These are phyloP conservation scores for Suillus luteus DNA, from an alignment of 768 basidiomycete genomes.

Conservation along the genomic window DNA sequence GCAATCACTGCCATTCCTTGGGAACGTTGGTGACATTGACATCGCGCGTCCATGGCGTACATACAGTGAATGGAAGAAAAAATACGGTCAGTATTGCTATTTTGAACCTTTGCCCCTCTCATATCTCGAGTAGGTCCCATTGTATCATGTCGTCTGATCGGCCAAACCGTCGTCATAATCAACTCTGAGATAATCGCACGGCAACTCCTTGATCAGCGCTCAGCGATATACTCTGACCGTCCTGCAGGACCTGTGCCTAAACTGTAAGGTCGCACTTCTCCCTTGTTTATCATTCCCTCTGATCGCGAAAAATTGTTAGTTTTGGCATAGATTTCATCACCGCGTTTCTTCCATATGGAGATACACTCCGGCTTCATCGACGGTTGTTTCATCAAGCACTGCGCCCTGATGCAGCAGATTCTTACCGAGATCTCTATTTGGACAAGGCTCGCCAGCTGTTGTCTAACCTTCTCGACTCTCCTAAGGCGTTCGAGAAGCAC, in stretches of 20 bases:
- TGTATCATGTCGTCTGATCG: conserved; percentile 29
- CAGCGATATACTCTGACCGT: conserved; percentile 31
- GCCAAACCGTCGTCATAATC: conserved; percentile 29
- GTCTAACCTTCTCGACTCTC: conserved; percentile 24
- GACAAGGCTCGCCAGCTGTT: conserved; percentile 24
- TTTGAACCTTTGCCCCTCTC: background rate
- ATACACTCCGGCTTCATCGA: conserved; percentile 31
- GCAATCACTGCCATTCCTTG: background rate
- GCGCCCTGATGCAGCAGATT: conserved; percentile 21
- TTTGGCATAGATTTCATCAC: conserved; percentile 33
- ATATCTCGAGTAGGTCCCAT: conserved; percentile 26
- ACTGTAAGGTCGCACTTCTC: conserved; percentile 18
- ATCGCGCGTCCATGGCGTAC: conserved; percentile 12
- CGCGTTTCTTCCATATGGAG: conserved; percentile 31
- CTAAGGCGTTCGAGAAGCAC: conserved; percentile 28
- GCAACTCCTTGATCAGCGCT: conserved; percentile 33
- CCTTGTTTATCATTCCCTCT: background rate
- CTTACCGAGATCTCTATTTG: conserved; percentile 26
- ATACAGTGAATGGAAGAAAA: conserved; percentile 30
- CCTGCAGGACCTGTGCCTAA: conserved; percentile 25
- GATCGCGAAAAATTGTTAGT: conserved; percentile 13
- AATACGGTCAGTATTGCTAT: conserved; percentile 24
- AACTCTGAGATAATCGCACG: conserved; percentile 29
- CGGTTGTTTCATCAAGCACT: conserved; percentile 31
- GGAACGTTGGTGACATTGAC: background rate